A percentile compares a stretch with the other conserved stretches of the same genome.
Conservation (phyloP, 257 asterid species). For the Apocynum venetum region DNA sequence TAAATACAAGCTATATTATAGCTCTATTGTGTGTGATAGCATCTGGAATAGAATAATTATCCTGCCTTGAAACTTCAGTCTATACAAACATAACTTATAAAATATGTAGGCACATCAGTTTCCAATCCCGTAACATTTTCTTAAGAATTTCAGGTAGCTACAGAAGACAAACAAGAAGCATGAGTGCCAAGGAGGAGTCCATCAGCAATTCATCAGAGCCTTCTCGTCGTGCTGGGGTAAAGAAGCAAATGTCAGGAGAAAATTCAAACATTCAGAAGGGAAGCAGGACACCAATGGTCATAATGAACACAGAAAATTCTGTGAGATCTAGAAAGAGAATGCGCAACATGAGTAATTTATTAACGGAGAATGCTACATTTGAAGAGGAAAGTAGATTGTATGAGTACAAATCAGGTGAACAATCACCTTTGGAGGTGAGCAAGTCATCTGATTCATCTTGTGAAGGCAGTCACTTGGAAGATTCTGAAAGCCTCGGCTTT, state of each 20-base stretch:
- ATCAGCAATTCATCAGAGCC: conserved; percentile 4
- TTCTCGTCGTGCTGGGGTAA: conserved; percentile 9
- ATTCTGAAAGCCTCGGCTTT: conserved; percentile 7
- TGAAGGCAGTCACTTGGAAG: conserved; percentile 8
- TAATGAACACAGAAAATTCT: conserved; percentile 14
- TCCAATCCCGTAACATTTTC: too few species aligned
- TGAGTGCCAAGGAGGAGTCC: not conserved
- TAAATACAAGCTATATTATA: not conserved
- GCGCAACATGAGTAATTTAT: not conserved
- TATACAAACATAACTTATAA: too few species aligned
- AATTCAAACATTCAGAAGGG: not conserved
- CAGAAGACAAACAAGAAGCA: conserved; percentile 2
- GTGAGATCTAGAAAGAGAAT: not conserved
- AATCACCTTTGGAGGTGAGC: conserved; percentile 12
- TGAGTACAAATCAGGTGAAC: conserved; percentile 14
- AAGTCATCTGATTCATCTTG: too few species aligned
- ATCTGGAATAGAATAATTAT: not conserved
- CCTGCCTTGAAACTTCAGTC: not conserved
- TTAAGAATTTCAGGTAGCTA: conserved; percentile 9
- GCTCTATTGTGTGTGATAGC: not conserved
- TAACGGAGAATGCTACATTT: conserved; percentile 1
- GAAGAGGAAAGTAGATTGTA: conserved; percentile 9
- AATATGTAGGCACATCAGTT: not conserved
- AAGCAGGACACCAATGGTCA: conserved; percentile 10
- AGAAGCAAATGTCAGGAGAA: conserved; percentile 6